Base-by-base conservation (phyloP, 345 rosid species). In the Toxicodendron radicans region DNA sequence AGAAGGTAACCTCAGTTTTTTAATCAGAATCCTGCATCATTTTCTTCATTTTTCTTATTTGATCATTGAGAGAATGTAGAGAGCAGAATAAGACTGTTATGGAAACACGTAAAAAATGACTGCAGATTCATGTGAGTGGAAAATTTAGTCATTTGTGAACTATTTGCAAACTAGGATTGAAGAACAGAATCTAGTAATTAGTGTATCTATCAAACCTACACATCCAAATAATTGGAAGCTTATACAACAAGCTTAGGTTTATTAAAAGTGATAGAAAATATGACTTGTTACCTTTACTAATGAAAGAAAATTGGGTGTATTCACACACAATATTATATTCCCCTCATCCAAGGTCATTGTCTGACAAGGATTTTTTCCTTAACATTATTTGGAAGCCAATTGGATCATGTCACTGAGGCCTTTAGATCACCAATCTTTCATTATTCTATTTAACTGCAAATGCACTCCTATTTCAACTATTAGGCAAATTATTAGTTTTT, bases 1-100 rank as follows among this genome's bases (percentile, higher is more conserved):
- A 87, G 78, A 93, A 91, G 99, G 99, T 95, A 90, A 74, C 70
- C 51, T 78, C 20, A 66, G 56, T 76, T 57, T 12, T 72, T 78
- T 9, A 2, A 38, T 54, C 30, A 41, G 54, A 52, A 64, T 33
- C n/a, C 64, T 71, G 30, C 24, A 30, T 45, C 75, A 21, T 73
- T 45, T 73, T 12, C 32, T 77, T 63, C 11, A n/a, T 79, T 35
- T 3, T 24, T 64, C 46, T 53, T 10, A 61, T 45, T 54, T 18
- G 21, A 43, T 67, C 18, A 66, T 48, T 58, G 60, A 72, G 62
- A 75, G 57, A 75, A 61, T 68, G 9, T 38, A 38, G 43, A 38
- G 43, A 38, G 43, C 43, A 38, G 43, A 38, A 38, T 9, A 5
- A 38, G 43, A 38, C 43, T 38, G 7, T 38, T 38, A 5, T 38